phyloP scores from a whole-genome alignment of 768 basidiomycete species.

The Floccularia luteovirens region DNA sequence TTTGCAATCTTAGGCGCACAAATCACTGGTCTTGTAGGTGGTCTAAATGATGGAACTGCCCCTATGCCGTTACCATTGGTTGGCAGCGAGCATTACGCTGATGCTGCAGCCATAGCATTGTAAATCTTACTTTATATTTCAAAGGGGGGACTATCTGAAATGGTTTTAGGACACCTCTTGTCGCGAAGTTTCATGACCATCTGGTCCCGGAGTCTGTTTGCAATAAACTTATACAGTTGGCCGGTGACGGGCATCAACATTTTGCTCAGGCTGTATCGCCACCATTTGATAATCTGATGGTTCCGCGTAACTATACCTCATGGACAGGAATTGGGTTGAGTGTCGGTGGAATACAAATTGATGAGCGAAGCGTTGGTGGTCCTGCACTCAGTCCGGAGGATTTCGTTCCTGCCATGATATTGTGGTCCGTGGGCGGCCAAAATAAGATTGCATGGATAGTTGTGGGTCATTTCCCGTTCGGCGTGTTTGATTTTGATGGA shows the following conservation, averaged over 20 bases:
- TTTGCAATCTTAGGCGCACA: conserved; percentile 19
- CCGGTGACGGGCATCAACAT: conserved; percentile 8
- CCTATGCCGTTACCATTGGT: conserved; percentile 17
- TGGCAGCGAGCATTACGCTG: conserved; percentile 17
- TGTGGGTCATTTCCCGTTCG: conserved; percentile 7
- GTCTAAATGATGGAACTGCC: conserved; percentile 14
- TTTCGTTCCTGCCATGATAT: conserved; percentile 15
- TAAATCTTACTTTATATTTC: conserved; percentile 4
- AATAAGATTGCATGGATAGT: conserved; percentile 15
- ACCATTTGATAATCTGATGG: conserved; percentile 15
- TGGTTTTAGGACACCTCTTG: conserved; percentile 12
- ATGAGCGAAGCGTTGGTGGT: conserved; percentile 17
- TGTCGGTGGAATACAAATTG: conserved; percentile 18
- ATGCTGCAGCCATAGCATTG: conserved; percentile 17
- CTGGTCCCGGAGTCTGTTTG: conserved; percentile 12
- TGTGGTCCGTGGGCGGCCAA: conserved; percentile 13
- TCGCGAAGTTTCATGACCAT: conserved; percentile 19
- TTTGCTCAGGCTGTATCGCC: conserved; percentile 18
- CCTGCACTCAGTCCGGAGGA: conserved; percentile 15
- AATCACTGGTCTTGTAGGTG: conserved; percentile 18
- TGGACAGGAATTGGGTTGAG: conserved; percentile 19
- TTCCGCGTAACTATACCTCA: conserved; percentile 19
- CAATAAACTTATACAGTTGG: conserved; percentile 8
- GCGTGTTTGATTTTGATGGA: not conserved
- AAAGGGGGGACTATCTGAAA: not conserved